These are phyloP conservation scores for Mucor indicus DNA, from an alignment of 371 early-diverging fungal species.

Conservation along the genomic window DNA sequence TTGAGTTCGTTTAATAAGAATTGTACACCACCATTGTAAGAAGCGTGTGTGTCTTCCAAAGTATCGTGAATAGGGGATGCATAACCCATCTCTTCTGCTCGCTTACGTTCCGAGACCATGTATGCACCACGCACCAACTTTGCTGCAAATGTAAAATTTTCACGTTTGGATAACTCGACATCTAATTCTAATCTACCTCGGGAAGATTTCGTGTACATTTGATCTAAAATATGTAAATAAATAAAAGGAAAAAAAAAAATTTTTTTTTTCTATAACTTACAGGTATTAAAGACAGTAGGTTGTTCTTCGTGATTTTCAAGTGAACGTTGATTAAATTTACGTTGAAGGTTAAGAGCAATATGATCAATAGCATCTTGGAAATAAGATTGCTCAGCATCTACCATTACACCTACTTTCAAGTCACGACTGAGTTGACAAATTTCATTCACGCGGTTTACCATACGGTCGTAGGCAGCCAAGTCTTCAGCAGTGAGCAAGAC, in stretches of 20 bases:
- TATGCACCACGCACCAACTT: constrained; percentile 95
- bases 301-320: constrained; percentile 27
- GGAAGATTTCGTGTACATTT: constrained; percentile 89
- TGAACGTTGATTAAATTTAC: constrained; percentile 61
- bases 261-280: constrained; percentile 20
- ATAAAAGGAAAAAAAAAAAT: neutral
- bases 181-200: constrained; percentile 66
- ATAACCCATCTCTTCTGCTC: constrained; percentile 67
- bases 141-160: constrained; percentile 78
- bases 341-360: constrained; percentile 67
- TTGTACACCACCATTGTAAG: constrained; percentile 80
- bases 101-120: constrained; percentile 85
- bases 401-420: constrained; percentile 73
- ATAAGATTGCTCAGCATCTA: constrained; percentile 94
- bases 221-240: constrained; percentile 46
- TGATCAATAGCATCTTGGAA: constrained; percentile 94
- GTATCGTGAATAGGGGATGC: constrained; percentile 82
- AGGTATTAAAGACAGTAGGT: constrained; percentile 87
- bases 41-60: constrained; percentile 79
- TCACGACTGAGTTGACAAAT: constrained; percentile 63
- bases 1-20: constrained; percentile 63
- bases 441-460: constrained; percentile 62
- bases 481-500: constrained; percentile 44
- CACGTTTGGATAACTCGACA: constrained; percentile 62
- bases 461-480: constrained; percentile 68